phyloP scores from a whole-genome alignment of 1,139 yeast genomes.

The Meyerozyma smithsonii region DNA sequence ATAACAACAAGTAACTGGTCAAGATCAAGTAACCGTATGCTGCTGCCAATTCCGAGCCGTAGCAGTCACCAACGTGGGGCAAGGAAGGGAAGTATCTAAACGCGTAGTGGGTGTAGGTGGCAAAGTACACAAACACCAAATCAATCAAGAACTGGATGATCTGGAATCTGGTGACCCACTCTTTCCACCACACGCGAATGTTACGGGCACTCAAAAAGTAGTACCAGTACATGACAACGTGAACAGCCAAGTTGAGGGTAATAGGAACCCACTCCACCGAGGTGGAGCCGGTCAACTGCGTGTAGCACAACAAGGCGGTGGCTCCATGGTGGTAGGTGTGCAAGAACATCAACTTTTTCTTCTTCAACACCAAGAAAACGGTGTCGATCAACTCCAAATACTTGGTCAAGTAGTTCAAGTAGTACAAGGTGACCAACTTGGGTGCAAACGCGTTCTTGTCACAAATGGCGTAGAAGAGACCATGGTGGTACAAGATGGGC shows the following conservation, averaged over 20 bases:
- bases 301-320: conserved; percentile 90
- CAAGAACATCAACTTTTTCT: conserved; percentile 83
- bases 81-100: conserved; percentile 52
- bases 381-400: conserved; percentile 87
- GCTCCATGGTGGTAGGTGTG: conserved; percentile 99
- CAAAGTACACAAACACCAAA: conserved; percentile 84
- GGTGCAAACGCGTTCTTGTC: conserved; percentile 78
- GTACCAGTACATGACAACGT: conserved; percentile 97
- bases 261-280: conserved; percentile 97
- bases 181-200: conserved; percentile 98
- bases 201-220: conserved; percentile 93
- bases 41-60: conserved; percentile 92
- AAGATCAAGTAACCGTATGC: conserved; percentile 83
- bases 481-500: conserved; percentile 75
- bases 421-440: conserved; percentile 77
- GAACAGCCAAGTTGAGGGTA: conserved; percentile 82
- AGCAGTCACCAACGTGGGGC: conserved; percentile 84
- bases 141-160: conserved; percentile 91
- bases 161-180: conserved; percentile 97
- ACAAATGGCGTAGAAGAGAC: conserved; percentile 84
- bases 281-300: conserved; percentile 87
- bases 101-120: conserved; percentile 79
- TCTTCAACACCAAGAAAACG: conserved; percentile 82
- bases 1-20: conserved; percentile 83
- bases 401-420: conserved; percentile 72